phyloP scores from a whole-genome alignment of 148 eudicot genomes.

The Rhododendron griersonianum region DNA sequence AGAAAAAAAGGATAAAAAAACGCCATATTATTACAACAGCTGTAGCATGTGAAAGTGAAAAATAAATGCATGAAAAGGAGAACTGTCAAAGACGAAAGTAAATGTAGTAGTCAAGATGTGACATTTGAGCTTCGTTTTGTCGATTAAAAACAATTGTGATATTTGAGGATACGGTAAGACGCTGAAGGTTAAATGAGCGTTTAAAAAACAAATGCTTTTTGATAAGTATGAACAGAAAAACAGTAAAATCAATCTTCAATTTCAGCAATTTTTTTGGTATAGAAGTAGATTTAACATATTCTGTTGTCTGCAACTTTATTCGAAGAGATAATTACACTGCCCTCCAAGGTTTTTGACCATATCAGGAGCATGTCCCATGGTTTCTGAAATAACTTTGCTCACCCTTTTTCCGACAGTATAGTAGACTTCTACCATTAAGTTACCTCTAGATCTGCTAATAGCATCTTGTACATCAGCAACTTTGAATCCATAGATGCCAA shows the following conservation, averaged over 20 bases:
- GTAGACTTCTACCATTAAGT: background rate
- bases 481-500: background rate
- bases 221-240: background rate
- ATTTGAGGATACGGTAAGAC: background rate
- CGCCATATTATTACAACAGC: background rate
- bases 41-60: background rate
- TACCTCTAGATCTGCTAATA: background rate
- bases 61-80: background rate
- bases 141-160: background rate
- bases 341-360: background rate
- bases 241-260: background rate
- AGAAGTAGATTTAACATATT: background rate
- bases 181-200: background rate
- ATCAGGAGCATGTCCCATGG: background rate
- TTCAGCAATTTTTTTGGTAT: background rate
- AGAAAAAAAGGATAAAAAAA: background rate
- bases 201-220: background rate
- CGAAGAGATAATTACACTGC: background rate
- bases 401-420: background rate
- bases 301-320: background rate
- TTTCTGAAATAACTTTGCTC: background rate
- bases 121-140: background rate
- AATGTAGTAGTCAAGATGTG: background rate
- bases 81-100: background rate
- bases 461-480: background rate